phyloP scores from a whole-genome alignment of 2,329 filamentous ascomycete genomes.

The Aspergillus fructus region DNA sequence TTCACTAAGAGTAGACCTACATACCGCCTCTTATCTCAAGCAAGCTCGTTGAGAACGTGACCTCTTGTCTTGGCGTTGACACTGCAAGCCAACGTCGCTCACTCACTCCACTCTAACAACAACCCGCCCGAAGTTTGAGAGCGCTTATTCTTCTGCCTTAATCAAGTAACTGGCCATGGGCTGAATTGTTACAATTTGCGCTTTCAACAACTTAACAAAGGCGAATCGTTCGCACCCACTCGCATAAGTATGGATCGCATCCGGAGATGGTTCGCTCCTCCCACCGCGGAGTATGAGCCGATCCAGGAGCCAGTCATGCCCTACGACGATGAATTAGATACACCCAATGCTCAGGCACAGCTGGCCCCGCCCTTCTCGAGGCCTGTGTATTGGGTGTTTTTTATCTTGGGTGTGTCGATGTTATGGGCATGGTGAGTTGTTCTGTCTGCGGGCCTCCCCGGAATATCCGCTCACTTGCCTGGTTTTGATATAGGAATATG shows the following conservation, averaged over 20 bases:
- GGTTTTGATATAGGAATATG: conserved; percentile 73
- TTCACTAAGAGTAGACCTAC: neutral
- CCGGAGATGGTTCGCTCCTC: conserved; percentile 31
- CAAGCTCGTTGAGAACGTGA: conserved; percentile 2
- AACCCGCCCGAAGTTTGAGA: neutral
- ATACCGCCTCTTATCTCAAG: too few relatives aligned
- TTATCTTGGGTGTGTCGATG: conserved; percentile 86
- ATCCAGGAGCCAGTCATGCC: conserved; percentile 26
- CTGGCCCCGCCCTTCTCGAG: conserved; percentile 64
- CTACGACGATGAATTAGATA: conserved; percentile 31
- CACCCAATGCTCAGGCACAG: conserved; percentile 10
- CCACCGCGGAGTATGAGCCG: conserved; percentile 29
- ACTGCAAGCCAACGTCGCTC: neutral
- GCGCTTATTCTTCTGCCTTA: neutral
- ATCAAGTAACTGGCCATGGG: conserved; percentile 13
- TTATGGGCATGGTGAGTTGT: conserved; percentile 84
- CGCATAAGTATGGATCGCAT: conserved; percentile 34
- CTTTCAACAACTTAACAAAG: neutral
- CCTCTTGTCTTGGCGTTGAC: neutral
- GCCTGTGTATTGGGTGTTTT: conserved; percentile 82
- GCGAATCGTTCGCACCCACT: neutral
- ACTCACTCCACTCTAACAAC: neutral
- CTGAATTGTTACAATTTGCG: neutral
- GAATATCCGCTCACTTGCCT: neutral
- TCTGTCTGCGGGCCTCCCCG: neutral